Percentiles rank a stretch among this genome's conserved stretches.
phyloP scores from a whole-genome alignment of 1,139 yeast genomes.

The Magnusiomyces paraingens region DNA sequence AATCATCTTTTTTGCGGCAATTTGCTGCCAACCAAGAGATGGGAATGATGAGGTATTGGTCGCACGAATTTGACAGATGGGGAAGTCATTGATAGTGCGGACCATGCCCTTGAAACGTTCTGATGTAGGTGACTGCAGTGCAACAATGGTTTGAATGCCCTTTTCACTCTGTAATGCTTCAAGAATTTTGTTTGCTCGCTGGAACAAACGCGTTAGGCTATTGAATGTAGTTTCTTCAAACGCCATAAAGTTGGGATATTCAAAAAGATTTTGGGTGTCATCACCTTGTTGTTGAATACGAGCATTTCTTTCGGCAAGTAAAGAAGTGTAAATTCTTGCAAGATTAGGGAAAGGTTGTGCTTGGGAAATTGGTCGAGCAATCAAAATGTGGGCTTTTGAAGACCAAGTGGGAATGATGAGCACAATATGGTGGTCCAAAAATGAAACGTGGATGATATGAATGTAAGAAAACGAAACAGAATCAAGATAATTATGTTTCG shows the following conservation, averaged over 20 bases:
- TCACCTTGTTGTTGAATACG: slow-evolving; percentile 34
- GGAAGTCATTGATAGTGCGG: slow-evolving; percentile 44
- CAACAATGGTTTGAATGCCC: slow-evolving; percentile 59
- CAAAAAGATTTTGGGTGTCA: slow-evolving; percentile 23
- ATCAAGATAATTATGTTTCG: slow-evolving; percentile 29
- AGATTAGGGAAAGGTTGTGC: slow-evolving; percentile 64
- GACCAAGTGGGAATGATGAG: slow-evolving; percentile 67
- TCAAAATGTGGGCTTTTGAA: slow-evolving; percentile 45
- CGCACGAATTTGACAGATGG: slow-evolving; percentile 50
- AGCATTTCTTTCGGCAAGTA: slow-evolving; percentile 43
- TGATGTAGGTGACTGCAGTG: slow-evolving; percentile 67
- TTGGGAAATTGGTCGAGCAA: slow-evolving; percentile 59
- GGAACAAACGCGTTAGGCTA: slow-evolving; percentile 23
- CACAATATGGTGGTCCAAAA: slow-evolving; percentile 73
- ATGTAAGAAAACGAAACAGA: slow-evolving; percentile 54
- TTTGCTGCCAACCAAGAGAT: slow-evolving; percentile 80
- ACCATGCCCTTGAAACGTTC: slow-evolving; percentile 29
- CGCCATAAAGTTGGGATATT: slow-evolving; percentile 23
- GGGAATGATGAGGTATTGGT: slow-evolving; percentile 52
- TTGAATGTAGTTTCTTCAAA: slow-evolving; percentile 19
- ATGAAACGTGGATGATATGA: slow-evolving; percentile 64
- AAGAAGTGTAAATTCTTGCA: slow-evolving; percentile 49
- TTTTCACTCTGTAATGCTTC: slow-evolving; percentile 59
- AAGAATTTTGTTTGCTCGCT: slow-evolving; percentile 37
- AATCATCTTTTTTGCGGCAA: slow-evolving; percentile 59